These are phyloP conservation scores for Aspergillus bombycis DNA, from an alignment of 2,329 filamentous ascomycete genomes.

Conservation along the genomic window DNA sequence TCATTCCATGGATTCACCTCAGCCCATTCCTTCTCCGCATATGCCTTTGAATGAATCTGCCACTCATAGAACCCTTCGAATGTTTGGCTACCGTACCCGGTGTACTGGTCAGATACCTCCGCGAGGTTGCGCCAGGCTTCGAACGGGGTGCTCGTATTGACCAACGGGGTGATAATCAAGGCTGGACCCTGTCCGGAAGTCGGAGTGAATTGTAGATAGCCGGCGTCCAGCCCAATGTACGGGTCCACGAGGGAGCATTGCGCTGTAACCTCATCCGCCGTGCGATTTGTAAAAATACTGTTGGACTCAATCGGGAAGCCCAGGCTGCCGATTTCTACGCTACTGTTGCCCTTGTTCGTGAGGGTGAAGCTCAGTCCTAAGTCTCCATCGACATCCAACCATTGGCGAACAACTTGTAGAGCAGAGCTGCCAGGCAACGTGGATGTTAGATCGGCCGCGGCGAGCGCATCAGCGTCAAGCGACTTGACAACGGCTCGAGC, in stretches of 20 bases:
- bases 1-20: slow-evolving; percentile 57
- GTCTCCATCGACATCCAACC: slow-evolving; percentile 54
- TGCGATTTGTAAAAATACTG: slow-evolving; percentile 61
- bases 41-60: slow-evolving; percentile 59
- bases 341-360: slow-evolving; percentile 45
- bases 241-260: slow-evolving; percentile 62
- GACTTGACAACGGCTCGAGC: slow-evolving; percentile 42
- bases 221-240: slow-evolving; percentile 63
- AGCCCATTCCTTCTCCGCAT: slow-evolving; percentile 61
- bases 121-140: slow-evolving; percentile 60
- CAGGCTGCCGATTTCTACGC: slow-evolving; percentile 59
- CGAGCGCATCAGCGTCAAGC: slow-evolving; percentile 35
- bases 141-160: slow-evolving; percentile 44
- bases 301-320: slow-evolving; percentile 65
- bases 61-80: slow-evolving; percentile 66
- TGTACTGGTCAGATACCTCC: slow-evolving; percentile 47
- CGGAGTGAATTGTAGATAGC: slow-evolving; percentile 58
- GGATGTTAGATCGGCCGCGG: slow-evolving; percentile 45
- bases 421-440: slow-evolving; percentile 45
- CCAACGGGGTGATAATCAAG: slow-evolving; percentile 59
- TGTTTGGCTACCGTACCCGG: slow-evolving; percentile 56
- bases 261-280: slow-evolving; percentile 52
- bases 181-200: slow-evolving; percentile 57
- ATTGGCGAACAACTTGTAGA: slow-evolving; percentile 55
- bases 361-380: slow-evolving; percentile 57